Percentiles rank a stretch among this genome's conserved stretches.
Evolutionary conservation across 257 asterid genomes (phyloP).

Genomic region (Marsdenia floribunda): DNA sequence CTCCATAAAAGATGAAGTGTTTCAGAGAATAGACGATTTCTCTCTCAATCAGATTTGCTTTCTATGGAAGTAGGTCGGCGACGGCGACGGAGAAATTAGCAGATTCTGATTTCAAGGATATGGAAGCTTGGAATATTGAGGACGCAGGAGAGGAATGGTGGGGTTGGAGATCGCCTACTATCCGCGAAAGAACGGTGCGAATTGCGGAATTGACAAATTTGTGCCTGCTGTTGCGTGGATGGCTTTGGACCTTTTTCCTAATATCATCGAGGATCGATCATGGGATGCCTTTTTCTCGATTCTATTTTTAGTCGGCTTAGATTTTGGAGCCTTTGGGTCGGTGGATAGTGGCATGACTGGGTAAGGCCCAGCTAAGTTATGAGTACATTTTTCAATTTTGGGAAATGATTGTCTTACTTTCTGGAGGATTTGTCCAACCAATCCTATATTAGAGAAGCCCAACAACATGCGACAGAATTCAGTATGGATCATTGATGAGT

Average conservation of each 20-base stretch:
- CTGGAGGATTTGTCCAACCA: too few relatives aligned
- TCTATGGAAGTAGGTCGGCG: background rate
- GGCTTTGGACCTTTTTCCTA: background rate
- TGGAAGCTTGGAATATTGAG: background rate
- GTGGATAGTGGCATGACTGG: too few relatives aligned
- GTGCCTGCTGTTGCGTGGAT: background rate
- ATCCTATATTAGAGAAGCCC: too few relatives aligned
- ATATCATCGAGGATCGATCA: background rate
- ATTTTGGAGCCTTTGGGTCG: too few relatives aligned
- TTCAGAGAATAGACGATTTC: slow-evolving; percentile 17
- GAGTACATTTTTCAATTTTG: too few relatives aligned
- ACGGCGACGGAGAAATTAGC: background rate
- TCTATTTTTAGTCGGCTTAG: too few relatives aligned
- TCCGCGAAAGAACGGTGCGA: slow-evolving; percentile 14
- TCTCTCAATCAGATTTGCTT: slow-evolving; percentile 1
- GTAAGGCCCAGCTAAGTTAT: too few relatives aligned
- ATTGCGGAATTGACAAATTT: slow-evolving; percentile 3
- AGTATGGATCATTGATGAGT: too few relatives aligned
- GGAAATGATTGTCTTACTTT: too few relatives aligned
- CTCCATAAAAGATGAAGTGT: slow-evolving; percentile 60
- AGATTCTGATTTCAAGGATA: background rate
- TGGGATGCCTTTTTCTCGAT: too few relatives aligned
- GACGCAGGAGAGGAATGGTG: background rate
- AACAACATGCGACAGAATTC: too few relatives aligned
- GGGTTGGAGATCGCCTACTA: background rate